Evolutionary conservation across 768 basidiomycete species (phyloP).

Genomic region (Tricholoma hemisulphureum): DNA sequence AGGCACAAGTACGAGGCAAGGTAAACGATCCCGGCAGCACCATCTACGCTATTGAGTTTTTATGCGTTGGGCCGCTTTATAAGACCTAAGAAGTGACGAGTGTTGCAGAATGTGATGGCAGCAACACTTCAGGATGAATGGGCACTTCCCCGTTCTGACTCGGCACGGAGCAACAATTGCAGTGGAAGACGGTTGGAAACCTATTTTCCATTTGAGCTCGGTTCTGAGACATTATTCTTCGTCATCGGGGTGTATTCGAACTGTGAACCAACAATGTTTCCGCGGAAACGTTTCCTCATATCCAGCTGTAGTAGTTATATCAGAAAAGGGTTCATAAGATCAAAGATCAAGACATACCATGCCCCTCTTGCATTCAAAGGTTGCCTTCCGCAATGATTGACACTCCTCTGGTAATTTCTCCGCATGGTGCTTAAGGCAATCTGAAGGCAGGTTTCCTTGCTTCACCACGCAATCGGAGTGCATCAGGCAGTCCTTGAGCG

Average conservation of each 20-base stretch:
- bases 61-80: not conserved
- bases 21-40: too few relatives aligned
- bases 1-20: too few relatives aligned
- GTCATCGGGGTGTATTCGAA: conserved; percentile 42
- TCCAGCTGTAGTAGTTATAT: conserved; percentile 52
- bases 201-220: conserved; percentile 13
- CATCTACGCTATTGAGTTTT: too few relatives aligned
- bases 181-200: not conserved
- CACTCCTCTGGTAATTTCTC: conserved; percentile 82
- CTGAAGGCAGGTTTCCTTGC: conserved; percentile 75
- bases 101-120: not conserved
- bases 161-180: not conserved
- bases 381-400: conserved; percentile 72
- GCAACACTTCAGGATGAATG: not conserved
- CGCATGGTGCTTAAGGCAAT: conserved; percentile 74
- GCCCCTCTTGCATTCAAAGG: conserved; percentile 88
- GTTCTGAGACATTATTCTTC: conserved; percentile 12
- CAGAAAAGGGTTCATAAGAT: not conserved
- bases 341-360: conserved; percentile 56
- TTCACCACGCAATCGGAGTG: conserved; percentile 86
- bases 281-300: conserved; percentile 81
- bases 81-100: not conserved
- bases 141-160: not conserved
- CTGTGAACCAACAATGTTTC: conserved; percentile 61
- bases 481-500: conserved; percentile 82